Evolutionary conservation across 192 early-diverging fungal species (phyloP), one percentile per base, ranked within the genome.

Genomic region (Umbelopsis vinacea): DNA sequence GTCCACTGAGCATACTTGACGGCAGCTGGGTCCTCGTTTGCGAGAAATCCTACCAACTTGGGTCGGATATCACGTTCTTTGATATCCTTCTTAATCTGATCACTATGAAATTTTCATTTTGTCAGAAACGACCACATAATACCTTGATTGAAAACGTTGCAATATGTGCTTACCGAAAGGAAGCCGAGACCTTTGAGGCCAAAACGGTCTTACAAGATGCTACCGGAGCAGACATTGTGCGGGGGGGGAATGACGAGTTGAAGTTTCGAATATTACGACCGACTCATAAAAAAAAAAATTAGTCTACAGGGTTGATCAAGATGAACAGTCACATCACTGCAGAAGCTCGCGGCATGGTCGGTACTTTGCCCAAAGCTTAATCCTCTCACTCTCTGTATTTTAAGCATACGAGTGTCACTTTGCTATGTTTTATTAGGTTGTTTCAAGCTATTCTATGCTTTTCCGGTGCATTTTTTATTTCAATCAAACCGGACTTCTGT

Each of bases 1-100:
- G 97, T 97, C 91, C 95, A 97, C 71, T 97, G 90, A 33, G 97
- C 95, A 84, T 98, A 99, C 78, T 94, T 99, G 29, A 78, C 83
- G 12, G 93, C 92, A 33, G 96, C 92, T 40, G 93, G 93, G 60
- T 99, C 98, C 23, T 93, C 89, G 80, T 99, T 99, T 66, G 96
- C 95, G 8, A 99, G 88, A 79, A 99, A 98, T 2, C 93, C 95
- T 6, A 98, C 96, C 37, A 99, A 84, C 72, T 85, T 89, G 52
- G 93, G 93, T 38, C 80, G 74, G 71, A 89, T 82, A 37, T 71
- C 77, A 54, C 88, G 86, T 68, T 83, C 77, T 77, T 88, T 87
- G 55, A 94, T 90, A 71, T 88, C 87, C 22, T 78, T 73, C 74
- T 87, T 88, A 38, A 90, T 77, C 71, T 88, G 80, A 26, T 85